Conservation (phyloP, 179 eudicot genomes). For the Drosera spatulata region DNA sequence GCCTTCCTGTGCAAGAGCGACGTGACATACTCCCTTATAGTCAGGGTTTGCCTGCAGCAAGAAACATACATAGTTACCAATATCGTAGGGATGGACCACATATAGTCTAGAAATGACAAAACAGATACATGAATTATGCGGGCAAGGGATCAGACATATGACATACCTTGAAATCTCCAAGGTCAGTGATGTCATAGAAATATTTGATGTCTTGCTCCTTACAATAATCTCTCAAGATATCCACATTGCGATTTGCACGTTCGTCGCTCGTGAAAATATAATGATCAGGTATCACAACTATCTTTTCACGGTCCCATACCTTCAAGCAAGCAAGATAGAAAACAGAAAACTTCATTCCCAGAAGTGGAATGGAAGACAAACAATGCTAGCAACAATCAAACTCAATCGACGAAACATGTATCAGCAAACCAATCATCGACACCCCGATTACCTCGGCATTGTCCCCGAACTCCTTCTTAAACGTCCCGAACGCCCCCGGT, state of each 20-base stretch:
- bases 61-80: too few relatives aligned
- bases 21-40: constrained; percentile 97
- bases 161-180: constrained; percentile 72
- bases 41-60: constrained; percentile 81
- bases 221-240: constrained; percentile 84
- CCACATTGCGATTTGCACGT: constrained; percentile 92
- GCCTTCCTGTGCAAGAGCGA: constrained; percentile 99
- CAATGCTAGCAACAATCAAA: too few relatives aligned
- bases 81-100: too few relatives aligned
- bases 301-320: constrained; percentile 99
- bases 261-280: constrained; percentile 86
- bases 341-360: constrained; percentile 2
- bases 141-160: background rate
- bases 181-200: constrained; percentile 90
- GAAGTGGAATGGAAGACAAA: too few relatives aligned
- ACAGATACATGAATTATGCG: background rate
- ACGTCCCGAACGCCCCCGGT: constrained; percentile 82
- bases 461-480: constrained; percentile 87
- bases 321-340: constrained; percentile 18
- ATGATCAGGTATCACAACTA: constrained; percentile 93
- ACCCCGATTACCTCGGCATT: constrained; percentile 62
- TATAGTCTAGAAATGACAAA: background rate
- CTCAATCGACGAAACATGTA: background rate
- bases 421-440: background rate
- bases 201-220: constrained; percentile 84